Evolutionary conservation across 2,329 filamentous ascomycete genomes (phyloP).

Genomic region (Pseudogymnoascus sp.): DNA sequence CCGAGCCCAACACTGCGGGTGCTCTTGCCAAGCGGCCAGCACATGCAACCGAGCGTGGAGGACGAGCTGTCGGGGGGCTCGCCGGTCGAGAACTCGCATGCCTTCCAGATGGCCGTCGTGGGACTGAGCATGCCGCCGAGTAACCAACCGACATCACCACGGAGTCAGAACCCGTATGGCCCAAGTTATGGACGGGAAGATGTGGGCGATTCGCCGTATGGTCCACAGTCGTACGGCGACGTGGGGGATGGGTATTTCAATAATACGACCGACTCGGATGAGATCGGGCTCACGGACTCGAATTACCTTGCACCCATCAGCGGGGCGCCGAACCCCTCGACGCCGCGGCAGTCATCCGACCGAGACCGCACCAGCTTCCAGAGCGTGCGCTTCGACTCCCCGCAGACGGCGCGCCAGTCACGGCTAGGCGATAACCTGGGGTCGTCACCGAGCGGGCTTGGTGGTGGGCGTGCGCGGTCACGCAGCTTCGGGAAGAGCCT

Average conservation of each 20-base stretch:
- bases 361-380: slow-evolving; percentile 39
- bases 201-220: slow-evolving; percentile 21
- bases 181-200: slow-evolving; percentile 23
- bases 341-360: slow-evolving; percentile 37
- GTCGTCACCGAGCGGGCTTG: slow-evolving; percentile 21
- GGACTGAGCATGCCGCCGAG: slow-evolving; percentile 2
- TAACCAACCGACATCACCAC: slow-evolving; percentile 22
- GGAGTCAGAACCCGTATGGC: slow-evolving; percentile 25
- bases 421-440: slow-evolving; percentile 48
- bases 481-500: slow-evolving; percentile 51
- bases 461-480: slow-evolving; percentile 37
- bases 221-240: slow-evolving; percentile 17
- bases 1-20: slow-evolving; percentile 20
- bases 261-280: slow-evolving; percentile 43
- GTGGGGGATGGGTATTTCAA: slow-evolving; percentile 27
- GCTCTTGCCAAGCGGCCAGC: slow-evolving; percentile 11
- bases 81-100: slow-evolving; percentile 24
- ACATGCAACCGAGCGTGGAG: slow-evolving; percentile 14
- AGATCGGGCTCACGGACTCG: slow-evolving; percentile 49
- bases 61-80: slow-evolving; percentile 19
- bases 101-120: slow-evolving; percentile 22
- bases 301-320: slow-evolving; percentile 49
- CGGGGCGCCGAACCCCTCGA: slow-evolving; percentile 31
- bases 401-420: slow-evolving; percentile 26
- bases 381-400: slow-evolving; percentile 42